phyloP scores from a whole-genome alignment of 2,329 filamentous ascomycete genomes.

The Pyrenophora teres region DNA sequence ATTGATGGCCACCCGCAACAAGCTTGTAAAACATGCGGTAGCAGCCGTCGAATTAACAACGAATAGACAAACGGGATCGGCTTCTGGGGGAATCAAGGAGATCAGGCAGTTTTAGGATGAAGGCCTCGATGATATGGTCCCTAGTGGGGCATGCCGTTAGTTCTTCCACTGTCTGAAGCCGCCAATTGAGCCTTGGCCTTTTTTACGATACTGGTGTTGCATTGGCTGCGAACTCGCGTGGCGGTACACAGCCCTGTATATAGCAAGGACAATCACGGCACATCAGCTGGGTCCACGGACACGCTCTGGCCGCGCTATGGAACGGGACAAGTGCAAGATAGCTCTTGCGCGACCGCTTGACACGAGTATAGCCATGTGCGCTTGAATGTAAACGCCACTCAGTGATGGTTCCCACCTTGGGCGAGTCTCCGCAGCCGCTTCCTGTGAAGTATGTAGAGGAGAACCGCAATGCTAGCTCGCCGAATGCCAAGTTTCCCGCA shows the following conservation, averaged over 20 bases:
- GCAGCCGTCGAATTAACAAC: not conserved
- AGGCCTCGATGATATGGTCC: slow-evolving; percentile 6
- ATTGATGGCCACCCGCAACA: slow-evolving; percentile 3
- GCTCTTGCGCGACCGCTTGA: not conserved
- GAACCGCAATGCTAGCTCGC: not conserved
- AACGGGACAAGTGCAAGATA: not conserved
- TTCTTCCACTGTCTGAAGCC: not conserved
- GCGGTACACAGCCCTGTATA: not conserved
- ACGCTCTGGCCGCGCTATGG: not conserved
- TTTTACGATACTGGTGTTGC: slow-evolving; percentile 5
- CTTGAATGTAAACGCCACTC: not conserved
- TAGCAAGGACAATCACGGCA: slow-evolving; percentile 7
- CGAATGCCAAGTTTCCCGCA: not conserved
- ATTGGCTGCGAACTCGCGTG: not conserved
- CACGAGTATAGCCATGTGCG: not conserved
- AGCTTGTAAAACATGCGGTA: slow-evolving; percentile 11
- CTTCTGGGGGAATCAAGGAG: not conserved
- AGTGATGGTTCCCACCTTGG: not conserved
- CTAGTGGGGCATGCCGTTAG: slow-evolving; percentile 1
- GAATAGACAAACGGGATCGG: not conserved
- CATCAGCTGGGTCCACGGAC: slow-evolving; percentile 3
- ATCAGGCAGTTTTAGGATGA: not conserved
- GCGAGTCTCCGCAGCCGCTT: not conserved
- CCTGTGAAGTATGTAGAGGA: not conserved
- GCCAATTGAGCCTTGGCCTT: slow-evolving; percentile 2